Evolutionary conservation across 805 yeast genomes (phyloP).

Genomic region (Hanseniaspora valbyensis): DNA sequence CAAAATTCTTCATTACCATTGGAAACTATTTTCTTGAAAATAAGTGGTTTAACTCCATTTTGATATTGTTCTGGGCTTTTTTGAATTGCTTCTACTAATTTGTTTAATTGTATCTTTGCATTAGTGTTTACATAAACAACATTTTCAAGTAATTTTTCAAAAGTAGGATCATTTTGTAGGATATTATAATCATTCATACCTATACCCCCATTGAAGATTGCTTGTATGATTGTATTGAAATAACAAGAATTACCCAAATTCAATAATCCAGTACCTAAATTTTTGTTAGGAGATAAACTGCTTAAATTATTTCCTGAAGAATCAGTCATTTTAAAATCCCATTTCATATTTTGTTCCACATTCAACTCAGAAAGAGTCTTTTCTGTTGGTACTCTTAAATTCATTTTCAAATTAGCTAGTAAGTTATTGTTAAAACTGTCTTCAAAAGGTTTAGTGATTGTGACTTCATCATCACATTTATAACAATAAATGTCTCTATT

Average conservation of each 20-base stretch:
- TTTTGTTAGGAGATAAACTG: constrained; percentile 35
- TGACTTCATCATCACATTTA: constrained; percentile 76
- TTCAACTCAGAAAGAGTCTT: constrained; percentile 80
- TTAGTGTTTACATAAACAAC: constrained; percentile 49
- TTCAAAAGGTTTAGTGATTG: constrained; percentile 43
- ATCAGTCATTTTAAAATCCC: constrained; percentile 81
- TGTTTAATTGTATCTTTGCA: constrained; percentile 63
- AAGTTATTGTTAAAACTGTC: constrained; percentile 29
- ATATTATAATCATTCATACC: not conserved
- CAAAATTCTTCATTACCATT: constrained; percentile 69
- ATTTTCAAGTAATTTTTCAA: constrained; percentile 33
- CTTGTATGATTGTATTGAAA: constrained; percentile 68
- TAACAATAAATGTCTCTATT: constrained; percentile 80
- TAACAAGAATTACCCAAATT: constrained; percentile 93
- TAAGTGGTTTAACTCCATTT: constrained; percentile 62
- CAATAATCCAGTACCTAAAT: constrained; percentile 69
- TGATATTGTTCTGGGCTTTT: constrained; percentile 45
- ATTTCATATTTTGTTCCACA: constrained; percentile 80
- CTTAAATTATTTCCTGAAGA: constrained; percentile 52
- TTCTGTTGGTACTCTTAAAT: constrained; percentile 62
- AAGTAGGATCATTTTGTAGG: constrained; percentile 17
- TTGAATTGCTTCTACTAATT: constrained; percentile 65
- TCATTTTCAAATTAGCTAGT: constrained; percentile 55
- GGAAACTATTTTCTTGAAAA: constrained; percentile 69
- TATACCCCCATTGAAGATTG: constrained; percentile 39